Percentiles rank a stretch among this genome's conserved stretches.
phyloP scores from a whole-genome alignment of 2,329 filamentous ascomycete genomes.

The Penicillium janthinellum region DNA sequence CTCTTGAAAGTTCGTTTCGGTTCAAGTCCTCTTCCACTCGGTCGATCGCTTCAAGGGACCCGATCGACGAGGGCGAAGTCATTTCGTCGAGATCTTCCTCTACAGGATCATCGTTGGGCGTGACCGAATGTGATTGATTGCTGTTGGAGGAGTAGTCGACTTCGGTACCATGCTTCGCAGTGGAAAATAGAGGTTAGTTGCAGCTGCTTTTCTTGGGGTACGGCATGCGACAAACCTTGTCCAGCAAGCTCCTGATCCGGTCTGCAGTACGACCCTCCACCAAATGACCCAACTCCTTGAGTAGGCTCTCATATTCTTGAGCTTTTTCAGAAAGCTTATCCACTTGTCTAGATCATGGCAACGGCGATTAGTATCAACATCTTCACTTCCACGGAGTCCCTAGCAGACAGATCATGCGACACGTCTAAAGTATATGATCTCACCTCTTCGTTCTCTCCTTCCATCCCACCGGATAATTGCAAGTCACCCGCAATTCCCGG shows the following conservation, averaged over 20 bases:
- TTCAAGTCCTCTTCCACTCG: slow-evolving; percentile 50
- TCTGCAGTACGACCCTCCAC: slow-evolving; percentile 39
- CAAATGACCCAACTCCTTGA: slow-evolving; percentile 39
- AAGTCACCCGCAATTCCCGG: slow-evolving; percentile 36
- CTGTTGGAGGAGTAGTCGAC: slow-evolving; percentile 27
- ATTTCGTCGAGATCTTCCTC: slow-evolving; percentile 27
- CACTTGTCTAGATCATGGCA: slow-evolving; percentile 32
- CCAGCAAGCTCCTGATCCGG: slow-evolving; percentile 39
- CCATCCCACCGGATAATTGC: slow-evolving; percentile 43
- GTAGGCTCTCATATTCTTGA: slow-evolving; percentile 42
- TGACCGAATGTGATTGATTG: slow-evolving; percentile 33
- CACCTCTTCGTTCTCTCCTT: slow-evolving; percentile 43
- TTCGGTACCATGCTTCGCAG: slow-evolving; percentile 28
- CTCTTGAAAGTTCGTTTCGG: slow-evolving; percentile 37
- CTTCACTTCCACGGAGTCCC: background rate
- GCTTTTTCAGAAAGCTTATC: slow-evolving; percentile 36
- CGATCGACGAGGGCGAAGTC: slow-evolving; percentile 39
- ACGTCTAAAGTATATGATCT: background rate
- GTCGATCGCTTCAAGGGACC: slow-evolving; percentile 49
- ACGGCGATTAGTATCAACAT: slow-evolving; percentile 9
- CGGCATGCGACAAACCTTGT: slow-evolving; percentile 36
- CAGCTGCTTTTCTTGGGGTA: background rate
- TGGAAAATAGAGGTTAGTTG: slow-evolving; percentile 8
- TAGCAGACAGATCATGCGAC: too few species aligned
- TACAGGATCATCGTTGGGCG: slow-evolving; percentile 32